Evolutionary conservation across 139 green algal genomes (phyloP).

Genomic region (Chlamydomonas sp.): DNA sequence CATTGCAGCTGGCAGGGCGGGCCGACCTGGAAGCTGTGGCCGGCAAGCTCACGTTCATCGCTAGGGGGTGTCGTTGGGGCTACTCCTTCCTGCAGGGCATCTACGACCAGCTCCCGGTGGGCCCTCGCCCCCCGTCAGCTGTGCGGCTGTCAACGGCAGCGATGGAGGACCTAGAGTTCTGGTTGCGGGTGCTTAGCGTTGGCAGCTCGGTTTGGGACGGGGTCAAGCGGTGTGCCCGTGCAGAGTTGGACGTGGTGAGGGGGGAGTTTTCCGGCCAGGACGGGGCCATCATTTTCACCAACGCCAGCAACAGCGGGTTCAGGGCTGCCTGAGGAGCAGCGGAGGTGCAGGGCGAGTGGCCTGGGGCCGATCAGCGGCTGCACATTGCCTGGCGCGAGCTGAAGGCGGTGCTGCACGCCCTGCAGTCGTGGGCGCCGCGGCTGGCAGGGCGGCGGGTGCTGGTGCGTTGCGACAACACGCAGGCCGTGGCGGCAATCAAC

Average conservation of each 20-base stretch:
- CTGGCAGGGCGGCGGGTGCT: neutral
- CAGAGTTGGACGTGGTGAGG: conserved; percentile 8
- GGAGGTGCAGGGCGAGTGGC: neutral
- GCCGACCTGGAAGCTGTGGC: too few relatives aligned
- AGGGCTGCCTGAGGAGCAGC: neutral
- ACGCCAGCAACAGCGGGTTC: conserved; percentile 14
- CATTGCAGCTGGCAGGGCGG: too few relatives aligned
- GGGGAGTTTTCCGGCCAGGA: neutral
- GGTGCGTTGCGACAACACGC: conserved; percentile 23
- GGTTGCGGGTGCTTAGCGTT: neutral
- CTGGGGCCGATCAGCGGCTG: neutral
- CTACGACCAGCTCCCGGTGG: neutral
- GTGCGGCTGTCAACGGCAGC: neutral
- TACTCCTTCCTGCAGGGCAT: neutral
- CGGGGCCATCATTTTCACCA: conserved; percentile 16
- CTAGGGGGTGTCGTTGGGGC: conserved; percentile 26
- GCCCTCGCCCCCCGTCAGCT: neutral
- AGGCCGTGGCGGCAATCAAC: conserved; percentile 8
- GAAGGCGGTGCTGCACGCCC: neutral
- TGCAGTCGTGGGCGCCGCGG: neutral
- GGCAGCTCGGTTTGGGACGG: neutral
- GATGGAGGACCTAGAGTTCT: neutral
- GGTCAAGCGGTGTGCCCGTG: neutral
- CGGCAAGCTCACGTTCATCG: conserved; percentile 7
- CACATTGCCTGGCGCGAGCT: conserved; percentile 30